A percentile compares a stretch with the other conserved stretches of the same genome.
phyloP scores from a whole-genome alignment of 495 filamentous ascomycete genomes.

The Penicillium cosmopolitanum region DNA sequence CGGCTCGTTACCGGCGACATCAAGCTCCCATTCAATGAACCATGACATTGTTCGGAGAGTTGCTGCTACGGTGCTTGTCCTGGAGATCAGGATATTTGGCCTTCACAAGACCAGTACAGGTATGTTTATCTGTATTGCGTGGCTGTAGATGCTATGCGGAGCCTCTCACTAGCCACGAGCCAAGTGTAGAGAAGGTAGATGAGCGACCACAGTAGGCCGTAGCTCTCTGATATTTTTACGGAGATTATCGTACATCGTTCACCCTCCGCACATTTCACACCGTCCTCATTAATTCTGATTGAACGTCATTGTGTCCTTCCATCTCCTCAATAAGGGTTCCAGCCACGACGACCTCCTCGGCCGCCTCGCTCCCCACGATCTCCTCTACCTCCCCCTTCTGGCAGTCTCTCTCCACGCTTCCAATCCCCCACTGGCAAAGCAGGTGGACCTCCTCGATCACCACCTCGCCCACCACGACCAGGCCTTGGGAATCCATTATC shows the following conservation, averaged over 20 bases:
- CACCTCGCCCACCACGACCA: conserved; percentile 29
- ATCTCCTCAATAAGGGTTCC: conserved; percentile 43
- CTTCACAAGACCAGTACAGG: no score
- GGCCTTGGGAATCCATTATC: conserved; percentile 49
- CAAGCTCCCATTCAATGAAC: no score
- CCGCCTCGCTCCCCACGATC: conserved; percentile 34
- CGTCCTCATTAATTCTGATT: not conserved
- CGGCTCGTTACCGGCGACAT: no score
- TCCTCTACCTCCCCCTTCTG: conserved; percentile 36
- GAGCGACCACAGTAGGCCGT: not conserved
- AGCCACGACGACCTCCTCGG: conserved; percentile 41
- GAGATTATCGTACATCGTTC: conserved; percentile 21
- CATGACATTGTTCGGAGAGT: no score
- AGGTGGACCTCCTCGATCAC: conserved; percentile 27
- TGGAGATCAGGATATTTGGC: no score
- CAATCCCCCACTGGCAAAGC: conserved; percentile 40
- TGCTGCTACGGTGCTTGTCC: no score
- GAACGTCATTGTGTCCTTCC: no score
- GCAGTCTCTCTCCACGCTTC: conserved; percentile 48
- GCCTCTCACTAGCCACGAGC: no score
- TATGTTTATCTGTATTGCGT: no score
- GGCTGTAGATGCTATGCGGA: no score
- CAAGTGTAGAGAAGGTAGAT: no score
- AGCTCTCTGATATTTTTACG: not conserved
- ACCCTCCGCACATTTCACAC: not conserved